Base-by-base conservation (phyloP, 169 alveolate species). In the Plasmodium gonderi region DNA sequence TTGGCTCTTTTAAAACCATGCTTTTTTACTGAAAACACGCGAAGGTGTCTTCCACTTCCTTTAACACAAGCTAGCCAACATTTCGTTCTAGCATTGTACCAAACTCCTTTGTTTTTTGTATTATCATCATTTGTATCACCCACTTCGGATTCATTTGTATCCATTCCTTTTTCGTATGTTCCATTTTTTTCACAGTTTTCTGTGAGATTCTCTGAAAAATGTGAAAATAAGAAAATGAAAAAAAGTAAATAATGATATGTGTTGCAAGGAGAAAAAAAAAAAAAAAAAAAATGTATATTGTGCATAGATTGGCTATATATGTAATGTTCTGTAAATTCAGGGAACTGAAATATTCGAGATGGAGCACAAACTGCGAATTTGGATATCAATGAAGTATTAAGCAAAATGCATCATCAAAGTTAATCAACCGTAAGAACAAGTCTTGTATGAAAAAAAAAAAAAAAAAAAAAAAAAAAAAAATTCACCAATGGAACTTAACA, bases 1-100 rank as follows among this genome's bases (percentile, higher is more conserved):
- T 75, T 82, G n/a, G 91, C 91, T 45, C 42, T 82, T 60, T 82
- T 82, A 47, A 33, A 82, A 9, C 91, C 91, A 69, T 82, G 81
- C 23, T 82, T 82, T 38, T 82, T 82, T 7, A 82, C 91, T 17
- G 91, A 82, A 82, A 82, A 82, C 17, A 82, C 91, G 2, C 91
- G 91, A 3, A 82, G 82, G 60, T 82, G 91, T 31, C 91, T 82
- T 7, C 91, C 91, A 69, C 91, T 82, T 23, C 91, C 91, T 12
- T 82, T 82, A 8, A 82, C 91, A 47, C 91, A 82, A 29, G 91
- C 91, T 82, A 82, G 42, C 91, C 91, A 82, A 45, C 91, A 82
- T 69, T 82, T 82, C 8, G 91, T 82, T 69, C 91, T 68, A 20
- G 91, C 91, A 69, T 82, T 82, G 60, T 82, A 82, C 91, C 91